Percentiles rank a stretch among this genome's conserved stretches.
These are phyloP conservation scores for Aspergillaceae sp. DNA, from an alignment of 2,329 filamentous ascomycete species.

Conservation along the genomic window DNA sequence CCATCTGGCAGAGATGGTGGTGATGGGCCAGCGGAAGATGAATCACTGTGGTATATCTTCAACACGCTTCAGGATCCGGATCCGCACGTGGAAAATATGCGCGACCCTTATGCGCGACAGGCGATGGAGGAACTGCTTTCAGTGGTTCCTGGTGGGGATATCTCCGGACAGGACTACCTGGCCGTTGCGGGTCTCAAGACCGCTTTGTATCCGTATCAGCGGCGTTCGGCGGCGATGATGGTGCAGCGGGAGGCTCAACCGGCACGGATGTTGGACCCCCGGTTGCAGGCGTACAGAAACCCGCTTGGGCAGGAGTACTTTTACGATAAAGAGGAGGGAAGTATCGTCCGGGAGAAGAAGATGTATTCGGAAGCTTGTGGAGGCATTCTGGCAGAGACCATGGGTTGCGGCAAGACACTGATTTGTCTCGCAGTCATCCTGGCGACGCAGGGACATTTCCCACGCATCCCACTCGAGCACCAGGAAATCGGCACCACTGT, in stretches of 20 bases:
- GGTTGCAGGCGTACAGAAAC: conserved; percentile 53
- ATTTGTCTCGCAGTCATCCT: conserved; percentile 73
- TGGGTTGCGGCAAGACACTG: conserved; percentile 69
- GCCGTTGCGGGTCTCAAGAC: conserved; percentile 42
- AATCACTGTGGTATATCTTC: conserved; percentile 44
- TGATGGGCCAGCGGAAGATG: conserved; percentile 20
- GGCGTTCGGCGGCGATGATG: conserved; percentile 73
- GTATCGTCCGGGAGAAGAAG: conserved; percentile 56
- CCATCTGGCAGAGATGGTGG: conserved; percentile 6
- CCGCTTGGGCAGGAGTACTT: conserved; percentile 59
- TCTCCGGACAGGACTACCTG: conserved; percentile 7
- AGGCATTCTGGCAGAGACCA: conserved; percentile 48
- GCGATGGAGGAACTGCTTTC: conserved; percentile 32
- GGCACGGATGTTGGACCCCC: conserved; percentile 60
- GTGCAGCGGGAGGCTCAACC: conserved; percentile 67
- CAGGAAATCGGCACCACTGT: conserved; percentile 36
- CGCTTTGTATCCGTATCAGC: conserved; percentile 67
- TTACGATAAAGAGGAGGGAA: conserved; percentile 56
- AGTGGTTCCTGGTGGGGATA: conserved; percentile 2
- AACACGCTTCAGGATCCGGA: conserved; percentile 39
- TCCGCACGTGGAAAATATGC: conserved; percentile 22
- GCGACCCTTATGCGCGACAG: conserved; percentile 22
- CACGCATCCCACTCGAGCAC: conserved; percentile 53
- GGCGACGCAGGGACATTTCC: conserved; percentile 61
- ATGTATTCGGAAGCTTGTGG: conserved; percentile 67